Evolutionary conservation across 169 alveolate genomes (phyloP).

Genomic region (Miamiensis avidus): DNA sequence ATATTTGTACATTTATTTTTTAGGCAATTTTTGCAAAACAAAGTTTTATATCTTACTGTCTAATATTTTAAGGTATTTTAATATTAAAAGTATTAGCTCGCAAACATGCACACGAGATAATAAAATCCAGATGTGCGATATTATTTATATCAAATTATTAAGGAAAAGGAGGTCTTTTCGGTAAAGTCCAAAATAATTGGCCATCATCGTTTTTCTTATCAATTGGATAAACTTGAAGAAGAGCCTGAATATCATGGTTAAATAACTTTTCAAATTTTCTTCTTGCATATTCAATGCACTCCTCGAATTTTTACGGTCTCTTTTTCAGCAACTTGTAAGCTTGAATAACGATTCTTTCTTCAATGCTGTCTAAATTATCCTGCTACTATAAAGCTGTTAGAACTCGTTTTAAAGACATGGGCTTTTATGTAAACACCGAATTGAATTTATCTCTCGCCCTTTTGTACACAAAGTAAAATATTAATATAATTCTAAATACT

Average conservation of each 20-base stretch:
- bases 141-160: constrained; percentile 53
- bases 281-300: constrained; percentile 69
- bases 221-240: constrained; percentile 75
- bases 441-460: constrained; percentile 71
- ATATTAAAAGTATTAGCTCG: constrained; percentile 63
- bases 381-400: constrained; percentile 37
- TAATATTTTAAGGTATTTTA: constrained; percentile 54
- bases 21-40: too few species aligned
- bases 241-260: constrained; percentile 58
- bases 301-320: constrained; percentile 66
- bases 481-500: not conserved
- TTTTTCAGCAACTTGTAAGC: constrained; percentile 58
- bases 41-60: too few species aligned
- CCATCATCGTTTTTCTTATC: constrained; percentile 79
- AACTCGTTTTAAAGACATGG: constrained; percentile 44
- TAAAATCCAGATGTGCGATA: constrained; percentile 50
- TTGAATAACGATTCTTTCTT: constrained; percentile 54
- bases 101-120: constrained; percentile 63
- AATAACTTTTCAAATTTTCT: constrained; percentile 67
- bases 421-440: constrained; percentile 52
- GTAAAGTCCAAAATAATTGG: constrained; percentile 80
- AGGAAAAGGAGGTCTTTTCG: constrained; percentile 80
- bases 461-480: too few species aligned
- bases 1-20: too few species aligned
- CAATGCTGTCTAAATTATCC: constrained; percentile 4